phyloP scores from a whole-genome alignment of 495 filamentous ascomycete genomes.

The Trichoderma gamsii region DNA sequence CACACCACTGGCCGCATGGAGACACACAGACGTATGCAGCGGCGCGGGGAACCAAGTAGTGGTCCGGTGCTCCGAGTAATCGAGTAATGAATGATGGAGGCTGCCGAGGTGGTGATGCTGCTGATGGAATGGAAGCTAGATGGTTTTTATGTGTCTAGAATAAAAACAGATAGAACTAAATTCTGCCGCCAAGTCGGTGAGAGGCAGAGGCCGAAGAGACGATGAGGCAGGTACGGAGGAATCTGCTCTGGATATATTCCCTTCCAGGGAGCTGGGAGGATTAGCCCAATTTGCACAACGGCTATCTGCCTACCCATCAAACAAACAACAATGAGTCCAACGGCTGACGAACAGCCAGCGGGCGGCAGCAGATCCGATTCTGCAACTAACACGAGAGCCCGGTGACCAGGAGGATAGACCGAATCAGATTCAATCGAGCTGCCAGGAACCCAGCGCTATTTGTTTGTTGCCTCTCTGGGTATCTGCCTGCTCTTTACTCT shows the following conservation, averaged over 20 bases:
- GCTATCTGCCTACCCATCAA: too few relatives aligned
- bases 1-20: neutral
- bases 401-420: too few relatives aligned
- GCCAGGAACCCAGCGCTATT: neutral
- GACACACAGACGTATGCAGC: neutral
- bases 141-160: neutral
- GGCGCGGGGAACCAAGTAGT: conserved; percentile 1
- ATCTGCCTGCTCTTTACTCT: neutral
- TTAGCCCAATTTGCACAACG: too few relatives aligned
- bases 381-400: too few relatives aligned
- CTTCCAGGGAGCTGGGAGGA: too few relatives aligned
- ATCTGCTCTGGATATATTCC: too few relatives aligned
- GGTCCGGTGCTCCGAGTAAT: neutral
- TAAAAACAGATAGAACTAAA: neutral
- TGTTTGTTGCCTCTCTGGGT: neutral
- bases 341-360: too few relatives aligned
- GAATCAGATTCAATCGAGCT: too few relatives aligned
- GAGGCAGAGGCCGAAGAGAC: neutral
- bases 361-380: too few relatives aligned
- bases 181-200: conserved; percentile 7
- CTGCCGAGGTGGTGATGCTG: neutral
- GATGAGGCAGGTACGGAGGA: neutral
- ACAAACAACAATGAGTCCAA: too few relatives aligned
- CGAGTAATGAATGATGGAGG: neutral
- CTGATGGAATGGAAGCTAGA: neutral